Evolutionary conservation across 1,284 basidiomycete species (phyloP), one percentile per base, ranked within the genome.

Genomic region (Coniophora puteana): DNA sequence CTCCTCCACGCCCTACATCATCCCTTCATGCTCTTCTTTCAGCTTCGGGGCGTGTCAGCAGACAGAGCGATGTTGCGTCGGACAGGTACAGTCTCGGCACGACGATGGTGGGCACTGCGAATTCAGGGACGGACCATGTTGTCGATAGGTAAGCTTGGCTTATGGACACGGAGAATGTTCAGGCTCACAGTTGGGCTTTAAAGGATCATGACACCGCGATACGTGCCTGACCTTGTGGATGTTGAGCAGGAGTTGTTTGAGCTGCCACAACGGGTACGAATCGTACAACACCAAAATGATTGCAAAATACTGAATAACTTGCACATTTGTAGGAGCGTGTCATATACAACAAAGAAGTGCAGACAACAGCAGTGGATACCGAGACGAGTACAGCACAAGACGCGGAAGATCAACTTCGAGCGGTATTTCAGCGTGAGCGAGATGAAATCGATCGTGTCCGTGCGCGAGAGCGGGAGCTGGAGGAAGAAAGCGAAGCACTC

Each of bases 321-420:
- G n/a, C n/a, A n/a, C n/a, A 29, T 13, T 32, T 41, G 37, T 24
- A 89, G 83, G 86, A 91, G 62, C 79, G 83, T n/a, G 84, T 95
- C 18, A 84, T 89, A 36, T 97, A 96, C 58, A 94, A 93, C 51
- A 96, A 95, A 63, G 87, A 93, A 52, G 86, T 95, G 2, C 94
- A 98, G 62, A 96, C 93, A 0, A 74, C 82, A 22, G 71, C 77
- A n/a, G 55, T 81, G 4, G 80, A 83, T 43, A 69, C 66, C 23
- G 76, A 65, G 51, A 61, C 31, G 49, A n/a, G n/a, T n/a, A n/a
- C 71, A 22, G 53, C 72, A 30, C 46, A 60, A 45, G 52, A 77
- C 51, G 65, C 77, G 3, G 90, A 91, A 56, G 82, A 85, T 20
- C 87, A 92, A 46, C 73, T 87, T 42, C 74, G 83, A 41, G 77